A percentile compares a stretch with the other conserved stretches of the same genome.
Conservation (phyloP, 176 grass and related monocot genomes). For the Raddia distichophylla region DNA sequence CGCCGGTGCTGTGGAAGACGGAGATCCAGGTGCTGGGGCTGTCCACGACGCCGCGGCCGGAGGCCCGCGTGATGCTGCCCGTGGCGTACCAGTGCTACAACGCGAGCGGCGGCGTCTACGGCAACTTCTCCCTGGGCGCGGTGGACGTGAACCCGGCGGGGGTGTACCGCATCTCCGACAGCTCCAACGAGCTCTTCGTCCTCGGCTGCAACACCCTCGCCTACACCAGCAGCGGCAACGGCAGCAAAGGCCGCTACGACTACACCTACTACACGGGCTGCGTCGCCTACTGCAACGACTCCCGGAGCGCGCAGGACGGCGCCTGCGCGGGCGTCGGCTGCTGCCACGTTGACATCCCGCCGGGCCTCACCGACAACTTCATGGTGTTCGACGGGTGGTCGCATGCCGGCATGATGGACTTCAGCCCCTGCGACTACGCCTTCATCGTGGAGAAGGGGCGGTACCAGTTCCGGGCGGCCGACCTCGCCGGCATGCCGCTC, state of each 20-base stretch:
- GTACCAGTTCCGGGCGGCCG: neutral
- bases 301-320: neutral
- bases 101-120: neutral
- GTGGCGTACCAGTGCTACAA: neutral
- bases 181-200: neutral
- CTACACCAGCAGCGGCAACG: neutral
- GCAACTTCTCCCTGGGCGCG: neutral
- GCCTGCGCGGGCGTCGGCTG: neutral
- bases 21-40: neutral
- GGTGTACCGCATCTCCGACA: slow-evolving; percentile 4
- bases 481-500: neutral
- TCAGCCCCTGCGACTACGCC: slow-evolving; percentile 13
- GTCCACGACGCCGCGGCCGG: neutral
- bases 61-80: neutral
- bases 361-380: neutral
- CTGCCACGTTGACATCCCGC: neutral
- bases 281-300: neutral
- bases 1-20: neutral
- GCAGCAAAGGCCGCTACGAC: neutral
- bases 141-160: neutral
- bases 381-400: neutral
- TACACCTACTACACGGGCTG: neutral
- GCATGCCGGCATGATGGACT: neutral
- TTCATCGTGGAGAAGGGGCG: neutral
- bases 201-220: neutral